phyloP scores from a whole-genome alignment of 768 basidiomycete genomes.

The Lentinula boryana region DNA sequence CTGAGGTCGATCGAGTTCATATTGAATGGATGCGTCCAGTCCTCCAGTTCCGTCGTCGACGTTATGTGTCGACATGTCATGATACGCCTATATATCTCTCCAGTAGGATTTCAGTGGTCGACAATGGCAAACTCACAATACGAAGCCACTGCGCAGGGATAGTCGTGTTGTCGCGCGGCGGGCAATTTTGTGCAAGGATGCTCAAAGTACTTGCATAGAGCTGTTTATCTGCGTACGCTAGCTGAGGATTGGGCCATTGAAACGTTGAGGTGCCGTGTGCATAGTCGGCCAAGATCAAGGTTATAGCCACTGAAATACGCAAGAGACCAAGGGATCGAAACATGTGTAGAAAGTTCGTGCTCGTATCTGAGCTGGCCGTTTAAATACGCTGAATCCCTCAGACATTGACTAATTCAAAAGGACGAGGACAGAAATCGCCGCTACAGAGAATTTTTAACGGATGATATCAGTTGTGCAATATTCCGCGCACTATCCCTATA shows the following conservation, averaged over 20 bases:
- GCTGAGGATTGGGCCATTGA: not conserved
- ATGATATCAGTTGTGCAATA: not conserved
- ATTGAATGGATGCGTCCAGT: constrained; percentile 42
- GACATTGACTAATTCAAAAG: not conserved
- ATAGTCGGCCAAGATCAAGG: not conserved
- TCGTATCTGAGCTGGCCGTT: not conserved
- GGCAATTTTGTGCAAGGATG: constrained; percentile 18
- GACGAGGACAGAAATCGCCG: not conserved
- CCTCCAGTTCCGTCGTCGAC: constrained; percentile 39
- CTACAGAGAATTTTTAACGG: not conserved
- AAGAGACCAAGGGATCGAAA: not conserved
- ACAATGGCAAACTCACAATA: constrained; percentile 20
- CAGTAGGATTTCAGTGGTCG: not conserved
- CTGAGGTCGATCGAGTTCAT: constrained; percentile 37
- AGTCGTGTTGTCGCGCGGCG: constrained; percentile 21
- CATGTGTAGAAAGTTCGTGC: not conserved
- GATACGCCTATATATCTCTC: constrained; percentile 28
- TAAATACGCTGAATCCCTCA: not conserved
- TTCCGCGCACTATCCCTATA: not conserved
- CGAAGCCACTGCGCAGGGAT: constrained; percentile 36
- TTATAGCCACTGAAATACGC: not conserved
- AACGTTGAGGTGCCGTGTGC: not conserved
- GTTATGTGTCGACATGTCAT: constrained; percentile 45
- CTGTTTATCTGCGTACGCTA: not conserved
- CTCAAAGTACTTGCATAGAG: not conserved